Percentiles rank a stretch among this genome's conserved stretches.
Conservation (phyloP, 768 basidiomycete species). For the Suillus discolor region DNA sequence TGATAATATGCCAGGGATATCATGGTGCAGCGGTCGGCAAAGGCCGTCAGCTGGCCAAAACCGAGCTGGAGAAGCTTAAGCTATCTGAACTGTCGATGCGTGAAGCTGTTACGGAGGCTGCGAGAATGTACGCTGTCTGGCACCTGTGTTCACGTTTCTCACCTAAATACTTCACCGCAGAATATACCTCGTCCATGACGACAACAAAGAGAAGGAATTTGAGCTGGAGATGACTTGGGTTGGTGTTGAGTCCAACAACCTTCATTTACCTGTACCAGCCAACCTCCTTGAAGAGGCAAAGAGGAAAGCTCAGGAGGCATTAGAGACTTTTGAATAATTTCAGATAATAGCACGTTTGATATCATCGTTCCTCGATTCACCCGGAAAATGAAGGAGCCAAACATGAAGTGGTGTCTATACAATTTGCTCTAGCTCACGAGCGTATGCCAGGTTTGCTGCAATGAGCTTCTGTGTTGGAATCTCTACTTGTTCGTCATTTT, state of each 20-base stretch:
- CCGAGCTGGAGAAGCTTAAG: conserved; percentile 95
- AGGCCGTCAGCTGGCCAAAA: conserved; percentile 97
- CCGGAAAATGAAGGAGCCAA: not conserved
- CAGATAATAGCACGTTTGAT: conserved; percentile 24
- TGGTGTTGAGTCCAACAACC: conserved; percentile 76
- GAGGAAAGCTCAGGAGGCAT: conserved; percentile 79
- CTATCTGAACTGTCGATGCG: conserved; percentile 75
- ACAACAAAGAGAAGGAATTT: conserved; percentile 97
- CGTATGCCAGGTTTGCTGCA: conserved; percentile 73
- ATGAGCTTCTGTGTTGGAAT: conserved; percentile 88
- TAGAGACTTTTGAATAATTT: conserved; percentile 66
- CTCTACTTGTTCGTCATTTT: conserved; percentile 79
- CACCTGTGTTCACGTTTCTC: not conserved
- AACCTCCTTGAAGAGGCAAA: conserved; percentile 88
- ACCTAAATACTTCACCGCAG: conserved; percentile 42
- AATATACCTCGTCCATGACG: conserved; percentile 97
- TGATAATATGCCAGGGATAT: conserved; percentile 66
- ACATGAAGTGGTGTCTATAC: conserved; percentile 49
- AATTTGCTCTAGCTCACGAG: conserved; percentile 89
- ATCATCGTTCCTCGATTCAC: conserved; percentile 4
- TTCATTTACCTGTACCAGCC: conserved; percentile 83
- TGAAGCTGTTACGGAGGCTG: conserved; percentile 91
- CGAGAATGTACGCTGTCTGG: conserved; percentile 76
- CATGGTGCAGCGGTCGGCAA: conserved; percentile 97
- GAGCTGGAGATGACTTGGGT: conserved; percentile 99